Evolutionary conservation across 2,329 filamentous ascomycete species (phyloP).

Genomic region (Pezizomycotina sp.): DNA sequence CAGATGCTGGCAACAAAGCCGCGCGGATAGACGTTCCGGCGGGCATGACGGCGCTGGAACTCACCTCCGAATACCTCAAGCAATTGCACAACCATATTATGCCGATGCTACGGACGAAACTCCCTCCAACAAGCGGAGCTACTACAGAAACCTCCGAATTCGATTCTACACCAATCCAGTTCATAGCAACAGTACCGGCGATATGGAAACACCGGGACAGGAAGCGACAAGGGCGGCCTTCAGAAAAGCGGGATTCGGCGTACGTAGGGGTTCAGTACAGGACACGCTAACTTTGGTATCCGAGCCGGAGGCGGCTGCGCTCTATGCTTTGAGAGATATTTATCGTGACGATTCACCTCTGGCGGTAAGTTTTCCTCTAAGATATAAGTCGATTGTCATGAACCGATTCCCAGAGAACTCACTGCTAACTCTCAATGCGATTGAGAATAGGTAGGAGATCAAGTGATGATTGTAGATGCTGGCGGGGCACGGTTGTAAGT

Average conservation of each 20-base stretch:
- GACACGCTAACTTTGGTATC: no score
- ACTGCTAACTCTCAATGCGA: no score
- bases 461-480: no score
- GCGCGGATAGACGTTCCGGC: constrained; percentile 11
- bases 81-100: constrained; percentile 17
- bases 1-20: neutral
- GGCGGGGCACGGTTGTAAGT: no score
- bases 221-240: constrained; percentile 7
- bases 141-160: constrained; percentile 9
- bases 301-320: no score
- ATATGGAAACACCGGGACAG: constrained; percentile 15
- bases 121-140: constrained; percentile 4
- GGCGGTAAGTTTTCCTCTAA: no score
- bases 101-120: constrained; percentile 1
- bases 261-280: no score
- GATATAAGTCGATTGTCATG: no score
- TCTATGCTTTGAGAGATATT: no score
- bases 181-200: constrained; percentile 20
- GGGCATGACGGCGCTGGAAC: constrained; percentile 8
- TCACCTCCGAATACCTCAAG: constrained; percentile 16
- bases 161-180: constrained; percentile 19
- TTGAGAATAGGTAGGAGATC: no score
- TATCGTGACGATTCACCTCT: no score
- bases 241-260: constrained; percentile 7
- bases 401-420: no score